Evolutionary conservation across 371 early-diverging fungal species (phyloP), one percentile per base, ranked within the genome.

Genomic region (Haplosporangium sp.): DNA sequence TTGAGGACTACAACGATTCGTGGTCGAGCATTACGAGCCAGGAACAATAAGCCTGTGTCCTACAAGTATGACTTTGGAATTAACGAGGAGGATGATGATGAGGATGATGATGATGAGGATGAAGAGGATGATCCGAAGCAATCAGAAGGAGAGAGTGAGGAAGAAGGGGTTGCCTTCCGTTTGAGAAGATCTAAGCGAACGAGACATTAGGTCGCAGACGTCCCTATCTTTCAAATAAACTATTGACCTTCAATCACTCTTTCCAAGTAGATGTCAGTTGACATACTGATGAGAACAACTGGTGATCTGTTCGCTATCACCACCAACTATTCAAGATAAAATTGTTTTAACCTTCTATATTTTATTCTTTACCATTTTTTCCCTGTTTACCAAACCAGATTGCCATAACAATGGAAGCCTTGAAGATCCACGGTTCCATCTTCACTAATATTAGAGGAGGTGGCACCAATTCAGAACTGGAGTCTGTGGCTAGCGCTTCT

Each of bases 111-210:
- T 11, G 70, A 68, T 5, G 62, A 65, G 0, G 61, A 67, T 1
- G 61, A 63, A 19, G 42, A 27, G 5, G 59, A 72, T 20, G 62
- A 27, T 1, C 61, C 65, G 15, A 47, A 71, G 27, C 67, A 69
- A 2, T 63, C 65, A 7, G 70, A 66, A 3, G 73, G 66, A 20
- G 60, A 67, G 4, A 66, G 65, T 4, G 78, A 69, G 10, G 74
- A 67, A 8, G 71, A 74, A 4, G 55, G 61, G 0, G 62, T 68
- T 8, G 74, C 63, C 10, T 19, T 52, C 4, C 44, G 65, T 2
- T 64, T 72, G 20, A 38, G 79, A n/a, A 61, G 74, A 17, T 78
- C 79, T 45, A 78, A 74, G 56, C 48, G 79, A n/a, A 52, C 56
- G 40, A 66, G 73, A 37, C 73, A 72, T 19, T 77, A 53, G 17